Percentiles rank a stretch among this genome's conserved stretches.
phyloP scores from a whole-genome alignment of 2,329 filamentous ascomycete genomes.

The Zelopaecilomyces penicillatus region DNA sequence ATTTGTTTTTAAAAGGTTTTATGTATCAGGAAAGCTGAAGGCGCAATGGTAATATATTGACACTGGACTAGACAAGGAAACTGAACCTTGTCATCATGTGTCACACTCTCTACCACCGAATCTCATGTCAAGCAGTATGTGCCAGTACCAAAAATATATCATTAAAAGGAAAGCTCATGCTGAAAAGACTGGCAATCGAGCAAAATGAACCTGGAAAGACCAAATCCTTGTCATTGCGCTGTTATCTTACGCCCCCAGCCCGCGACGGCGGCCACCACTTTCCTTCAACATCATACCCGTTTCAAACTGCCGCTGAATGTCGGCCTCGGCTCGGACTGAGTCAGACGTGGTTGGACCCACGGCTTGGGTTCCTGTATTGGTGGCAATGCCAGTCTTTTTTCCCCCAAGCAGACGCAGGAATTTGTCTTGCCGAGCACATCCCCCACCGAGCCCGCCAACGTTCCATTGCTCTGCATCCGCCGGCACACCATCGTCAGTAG shows the following conservation, averaged over 20 bases:
- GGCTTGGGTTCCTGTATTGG: conserved; percentile 8
- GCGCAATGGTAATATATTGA: conserved; percentile 17
- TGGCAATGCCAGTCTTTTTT: conserved; percentile 33
- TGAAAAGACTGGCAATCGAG: background rate
- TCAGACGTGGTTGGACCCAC: conserved; percentile 20
- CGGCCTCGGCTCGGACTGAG: conserved; percentile 36
- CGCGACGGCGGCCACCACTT: conserved; percentile 38
- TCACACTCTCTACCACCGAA: too few species aligned
- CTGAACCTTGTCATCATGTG: too few species aligned
- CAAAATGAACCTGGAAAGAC: background rate
- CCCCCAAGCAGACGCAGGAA: conserved; percentile 49
- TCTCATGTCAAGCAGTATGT: too few species aligned
- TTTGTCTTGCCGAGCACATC: conserved; percentile 43
- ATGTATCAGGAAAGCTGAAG: conserved; percentile 18
- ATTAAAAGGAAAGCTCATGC: too few species aligned
- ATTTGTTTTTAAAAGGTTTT: background rate
- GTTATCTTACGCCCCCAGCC: conserved; percentile 39
- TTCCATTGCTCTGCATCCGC: conserved; percentile 41
- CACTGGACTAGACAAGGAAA: background rate
- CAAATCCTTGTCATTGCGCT: too few species aligned
- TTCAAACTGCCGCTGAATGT: conserved; percentile 50
- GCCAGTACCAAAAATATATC: too few species aligned
- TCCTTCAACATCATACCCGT: conserved; percentile 50
- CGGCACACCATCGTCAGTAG: conserved; percentile 11
- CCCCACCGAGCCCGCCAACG: conserved; percentile 43